Base-by-base conservation (phyloP, 164 flowering plant species). In the Sedum album region DNA sequence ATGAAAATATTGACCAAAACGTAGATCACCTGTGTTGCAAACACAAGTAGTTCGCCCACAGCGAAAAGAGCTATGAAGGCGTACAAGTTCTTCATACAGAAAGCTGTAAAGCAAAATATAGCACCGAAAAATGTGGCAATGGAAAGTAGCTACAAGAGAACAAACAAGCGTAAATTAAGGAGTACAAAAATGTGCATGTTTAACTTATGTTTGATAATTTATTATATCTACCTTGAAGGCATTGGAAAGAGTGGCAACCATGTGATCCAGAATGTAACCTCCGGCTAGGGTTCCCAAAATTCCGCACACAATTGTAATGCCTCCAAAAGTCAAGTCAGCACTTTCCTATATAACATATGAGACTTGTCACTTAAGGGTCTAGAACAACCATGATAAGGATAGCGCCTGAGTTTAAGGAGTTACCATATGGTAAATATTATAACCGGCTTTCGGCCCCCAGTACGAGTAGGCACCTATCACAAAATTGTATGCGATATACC, bases 401-500 rank as follows among this genome's bases (percentile, higher is more conserved):
- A 26, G n/a, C 9, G 9, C 28, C 10, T 0, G 48, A 30, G 28
- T n/a, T 23, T 51, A 57, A 25, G 60, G 66, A 41, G 60, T 75
- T 83, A 90, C 98, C 98, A 93, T 93, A 49, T 90, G 80, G 73
- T 93, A 93, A 48, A 94, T 91, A 77, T 73, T 82, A 71, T 90
- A 85, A 38, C 99, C 99, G 74, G 96, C 97, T 83, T 94, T 94
- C 13, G 99, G 99, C 28, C 99, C 99, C 99, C 99, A 94, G 74
- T 94, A 94, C 21, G 99, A 94, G 79, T 94, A 94, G 41, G 99
- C 96, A 55, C 99, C 99, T 10, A 94, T 80, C 66, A 94, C 99
- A 73, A 94, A 94, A 79, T 87, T 94, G 86, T 94, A 94, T 33
- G 89, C 70, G 71, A 91, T 74, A 62, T 89, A 90, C 57, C 98